These are phyloP conservation scores for Bruguiera gymnorhiza DNA, from an alignment of 345 rosid species.

Conservation along the genomic window DNA sequence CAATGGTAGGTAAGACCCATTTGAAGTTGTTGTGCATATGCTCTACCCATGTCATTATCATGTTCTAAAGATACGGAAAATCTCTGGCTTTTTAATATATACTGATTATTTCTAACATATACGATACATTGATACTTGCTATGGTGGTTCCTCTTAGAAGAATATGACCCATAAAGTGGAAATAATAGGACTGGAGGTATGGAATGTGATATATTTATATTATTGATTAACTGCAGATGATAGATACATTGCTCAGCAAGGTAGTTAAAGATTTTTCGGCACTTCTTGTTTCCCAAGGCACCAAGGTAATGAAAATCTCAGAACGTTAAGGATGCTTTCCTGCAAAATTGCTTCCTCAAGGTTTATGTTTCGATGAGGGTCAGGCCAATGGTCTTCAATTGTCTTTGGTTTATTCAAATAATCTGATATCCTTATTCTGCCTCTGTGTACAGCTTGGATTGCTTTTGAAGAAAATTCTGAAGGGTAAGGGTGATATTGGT, in stretches of 20 bases:
- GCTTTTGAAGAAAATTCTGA: slow-evolving; percentile 69
- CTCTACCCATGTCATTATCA: neutral
- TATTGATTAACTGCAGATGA: slow-evolving; percentile 46
- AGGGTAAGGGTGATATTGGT: slow-evolving; percentile 59
- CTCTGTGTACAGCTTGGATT: slow-evolving; percentile 46
- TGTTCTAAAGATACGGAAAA: too few relatives aligned
- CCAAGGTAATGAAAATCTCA: slow-evolving; percentile 49
- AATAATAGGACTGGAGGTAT: neutral
- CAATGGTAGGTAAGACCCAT: slow-evolving; percentile 80
- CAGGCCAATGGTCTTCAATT: neutral
- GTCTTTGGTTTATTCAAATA: neutral
- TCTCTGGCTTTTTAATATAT: neutral
- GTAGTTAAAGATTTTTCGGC: slow-evolving; percentile 88
- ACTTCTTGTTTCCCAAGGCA: slow-evolving; percentile 81
- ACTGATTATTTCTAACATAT: neutral
- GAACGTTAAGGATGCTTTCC: neutral
- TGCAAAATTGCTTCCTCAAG: neutral
- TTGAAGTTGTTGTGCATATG: neutral
- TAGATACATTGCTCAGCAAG: slow-evolving; percentile 74
- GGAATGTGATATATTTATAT: slow-evolving; percentile 9
- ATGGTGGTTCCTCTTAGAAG: neutral
- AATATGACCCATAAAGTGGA: neutral
- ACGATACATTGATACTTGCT: neutral
- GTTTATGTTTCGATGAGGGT: neutral
- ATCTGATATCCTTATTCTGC: neutral